A percentile compares a stretch with the other conserved stretches of the same genome.
Conservation (phyloP, 2,329 filamentous ascomycete species). For the Akanthomyces lecanii region DNA sequence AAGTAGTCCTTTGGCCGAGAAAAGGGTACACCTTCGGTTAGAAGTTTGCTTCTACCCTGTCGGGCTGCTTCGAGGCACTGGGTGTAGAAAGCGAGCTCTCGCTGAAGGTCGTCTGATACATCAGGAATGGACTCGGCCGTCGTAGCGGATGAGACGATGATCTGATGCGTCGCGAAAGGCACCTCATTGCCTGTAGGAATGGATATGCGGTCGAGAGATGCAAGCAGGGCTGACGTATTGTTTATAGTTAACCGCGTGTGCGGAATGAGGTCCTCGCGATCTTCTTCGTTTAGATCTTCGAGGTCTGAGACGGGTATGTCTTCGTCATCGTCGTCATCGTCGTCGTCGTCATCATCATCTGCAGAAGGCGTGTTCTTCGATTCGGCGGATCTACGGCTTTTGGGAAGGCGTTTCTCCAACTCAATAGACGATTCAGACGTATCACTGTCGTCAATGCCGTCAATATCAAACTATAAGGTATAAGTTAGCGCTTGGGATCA, state of each 20-base stretch:
- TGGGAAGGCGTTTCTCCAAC: constrained; percentile 54
- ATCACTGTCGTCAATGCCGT: constrained; percentile 58
- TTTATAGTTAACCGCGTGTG: constrained; percentile 96
- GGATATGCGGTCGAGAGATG: constrained; percentile 72
- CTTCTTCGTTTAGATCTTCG: constrained; percentile 70
- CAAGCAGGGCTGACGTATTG: constrained; percentile 82
- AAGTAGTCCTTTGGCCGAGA: constrained; percentile 92
- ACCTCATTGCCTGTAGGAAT: constrained; percentile 63
- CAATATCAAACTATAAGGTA: constrained; percentile 44
- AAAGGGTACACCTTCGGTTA: constrained; percentile 80
- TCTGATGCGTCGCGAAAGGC: constrained; percentile 80
- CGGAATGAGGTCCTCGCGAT: constrained; percentile 80
- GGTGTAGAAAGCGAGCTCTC: constrained; percentile 89
- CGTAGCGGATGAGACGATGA: constrained; percentile 62
- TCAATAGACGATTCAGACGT: constrained; percentile 68
- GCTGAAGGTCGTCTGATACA: constrained; percentile 84
- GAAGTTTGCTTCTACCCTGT: constrained; percentile 67
- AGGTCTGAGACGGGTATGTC: constrained; percentile 88
- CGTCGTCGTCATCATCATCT: constrained; percentile 49
- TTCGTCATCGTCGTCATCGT: constrained; percentile 66
- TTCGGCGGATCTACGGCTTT: constrained; percentile 30
- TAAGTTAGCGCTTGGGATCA: neutral
- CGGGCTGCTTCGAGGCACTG: constrained; percentile 79
- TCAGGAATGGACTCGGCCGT: constrained; percentile 68
- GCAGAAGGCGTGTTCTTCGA: constrained; percentile 27